These are phyloP conservation scores for Tremellales sp. DNA, from an alignment of 1,284 basidiomycete species.

Conservation along the genomic window DNA sequence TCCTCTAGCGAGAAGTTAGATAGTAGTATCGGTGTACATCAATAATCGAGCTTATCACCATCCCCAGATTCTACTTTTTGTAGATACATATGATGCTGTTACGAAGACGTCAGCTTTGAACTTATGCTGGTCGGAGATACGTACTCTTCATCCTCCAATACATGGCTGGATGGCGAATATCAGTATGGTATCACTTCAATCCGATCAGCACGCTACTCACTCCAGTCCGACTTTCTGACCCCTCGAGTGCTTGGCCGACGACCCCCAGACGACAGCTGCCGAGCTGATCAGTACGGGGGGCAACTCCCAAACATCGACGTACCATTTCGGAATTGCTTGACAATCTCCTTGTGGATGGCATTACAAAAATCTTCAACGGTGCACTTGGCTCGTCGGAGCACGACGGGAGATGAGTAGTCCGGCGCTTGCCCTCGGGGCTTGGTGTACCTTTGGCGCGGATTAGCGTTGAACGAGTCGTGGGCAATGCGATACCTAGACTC, in stretches of 20 bases:
- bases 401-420: conserved; percentile 69
- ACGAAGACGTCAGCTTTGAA: conserved; percentile 1
- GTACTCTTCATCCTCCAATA: conserved; percentile 79
- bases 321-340: conserved; percentile 46
- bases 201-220: conserved; percentile 22
- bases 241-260: conserved; percentile 87
- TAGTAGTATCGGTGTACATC: no score
- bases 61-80: conserved; percentile 36
- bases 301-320: conserved; percentile 7
- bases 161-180: conserved; percentile 51
- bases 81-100: conserved; percentile 44
- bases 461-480: not conserved
- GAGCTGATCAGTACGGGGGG: conserved; percentile 4
- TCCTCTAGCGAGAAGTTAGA: no score
- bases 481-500: conserved; percentile 17
- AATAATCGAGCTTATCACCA: no score
- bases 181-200: not conserved
- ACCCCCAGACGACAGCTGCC: conserved; percentile 51
- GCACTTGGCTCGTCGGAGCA: conserved; percentile 59
- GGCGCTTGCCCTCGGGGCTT: conserved; percentile 88
- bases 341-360: conserved; percentile 51
- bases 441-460: conserved; percentile 58
- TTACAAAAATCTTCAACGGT: conserved; percentile 89
- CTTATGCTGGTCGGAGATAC: conserved; percentile 5
- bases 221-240: conserved; percentile 95